phyloP scores from a whole-genome alignment of 768 basidiomycete species.

The Trametes cinnabarina region DNA sequence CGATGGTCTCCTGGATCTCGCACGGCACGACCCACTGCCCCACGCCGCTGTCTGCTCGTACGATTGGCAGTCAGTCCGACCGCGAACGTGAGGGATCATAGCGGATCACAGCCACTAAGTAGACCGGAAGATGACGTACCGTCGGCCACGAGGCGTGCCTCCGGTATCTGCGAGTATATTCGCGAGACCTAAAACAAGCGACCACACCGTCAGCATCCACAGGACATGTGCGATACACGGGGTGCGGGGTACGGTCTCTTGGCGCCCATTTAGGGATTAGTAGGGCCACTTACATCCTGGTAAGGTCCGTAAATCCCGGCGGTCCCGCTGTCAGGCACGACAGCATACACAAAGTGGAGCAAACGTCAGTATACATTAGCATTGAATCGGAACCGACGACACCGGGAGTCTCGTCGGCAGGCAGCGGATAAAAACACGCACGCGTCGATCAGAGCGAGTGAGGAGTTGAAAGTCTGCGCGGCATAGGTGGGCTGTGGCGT shows the following conservation, averaged over 20 bases:
- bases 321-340: constrained; percentile 50
- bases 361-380: neutral
- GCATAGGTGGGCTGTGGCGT: constrained; percentile 65
- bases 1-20: constrained; percentile 51
- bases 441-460: constrained; percentile 74
- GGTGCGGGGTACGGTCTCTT: too few relatives aligned
- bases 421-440: too few relatives aligned
- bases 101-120: too few relatives aligned
- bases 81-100: too few relatives aligned
- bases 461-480: constrained; percentile 47
- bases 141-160: constrained; percentile 67
- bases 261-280: too few relatives aligned
- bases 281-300: constrained; percentile 61
- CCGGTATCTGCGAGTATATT: constrained; percentile 56
- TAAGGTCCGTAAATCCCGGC: constrained; percentile 74
- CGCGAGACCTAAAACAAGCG: constrained; percentile 55
- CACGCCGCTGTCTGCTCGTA: constrained; percentile 29
- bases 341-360: constrained; percentile 1
- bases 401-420: too few relatives aligned
- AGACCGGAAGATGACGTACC: constrained; percentile 41
- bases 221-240: too few relatives aligned
- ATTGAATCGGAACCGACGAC: too few relatives aligned
- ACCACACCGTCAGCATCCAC: neutral
- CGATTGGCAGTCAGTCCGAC: too few relatives aligned
- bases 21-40: constrained; percentile 79